These are phyloP conservation scores for Physocladia obscura DNA, from an alignment of 192 early-diverging fungal species.

Conservation along the genomic window DNA sequence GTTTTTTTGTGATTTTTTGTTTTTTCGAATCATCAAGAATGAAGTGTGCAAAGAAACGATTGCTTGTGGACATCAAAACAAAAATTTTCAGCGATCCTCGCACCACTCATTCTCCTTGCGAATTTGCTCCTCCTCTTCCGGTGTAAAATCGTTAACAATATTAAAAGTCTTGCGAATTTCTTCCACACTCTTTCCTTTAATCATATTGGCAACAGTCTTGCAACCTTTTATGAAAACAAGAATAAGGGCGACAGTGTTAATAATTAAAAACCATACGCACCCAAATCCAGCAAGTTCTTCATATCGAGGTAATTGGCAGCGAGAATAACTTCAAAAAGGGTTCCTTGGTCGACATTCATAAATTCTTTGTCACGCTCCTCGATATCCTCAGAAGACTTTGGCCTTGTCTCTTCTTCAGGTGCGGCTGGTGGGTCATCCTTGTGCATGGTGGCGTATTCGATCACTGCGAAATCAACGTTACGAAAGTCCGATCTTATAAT, in stretches of 20 bases:
- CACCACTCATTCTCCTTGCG: slow-evolving; percentile 54
- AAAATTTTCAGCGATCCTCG: slow-evolving; percentile 57
- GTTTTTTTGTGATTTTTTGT: slow-evolving; percentile 5
- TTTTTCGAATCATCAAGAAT: not conserved
- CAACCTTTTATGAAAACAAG: slow-evolving; percentile 47
- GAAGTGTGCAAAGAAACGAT: not conserved
- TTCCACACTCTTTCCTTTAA: slow-evolving; percentile 82
- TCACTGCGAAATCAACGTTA: slow-evolving; percentile 48
- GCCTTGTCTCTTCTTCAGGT: slow-evolving; percentile 61
- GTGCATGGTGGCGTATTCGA: slow-evolving; percentile 90
- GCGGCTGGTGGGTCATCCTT: slow-evolving; percentile 61
- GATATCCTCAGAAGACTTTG: slow-evolving; percentile 69
- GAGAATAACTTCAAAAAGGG: slow-evolving; percentile 87
- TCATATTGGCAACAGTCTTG: slow-evolving; percentile 89
- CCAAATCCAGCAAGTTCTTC: slow-evolving; percentile 58
- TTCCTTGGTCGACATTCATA: slow-evolving; percentile 89
- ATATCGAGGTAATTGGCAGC: slow-evolving; percentile 69
- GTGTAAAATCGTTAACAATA: slow-evolving; percentile 91
- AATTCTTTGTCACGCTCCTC: slow-evolving; percentile 90
- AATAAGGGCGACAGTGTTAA: not conserved
- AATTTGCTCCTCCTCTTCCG: slow-evolving; percentile 90
- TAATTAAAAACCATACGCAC: slow-evolving; percentile 23
- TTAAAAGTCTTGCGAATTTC: slow-evolving; percentile 80
- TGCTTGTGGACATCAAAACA: not conserved
- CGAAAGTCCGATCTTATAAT: not conserved